These are phyloP conservation scores for Chalciporus piperatus DNA, from an alignment of 768 basidiomycete genomes.

Conservation along the genomic window DNA sequence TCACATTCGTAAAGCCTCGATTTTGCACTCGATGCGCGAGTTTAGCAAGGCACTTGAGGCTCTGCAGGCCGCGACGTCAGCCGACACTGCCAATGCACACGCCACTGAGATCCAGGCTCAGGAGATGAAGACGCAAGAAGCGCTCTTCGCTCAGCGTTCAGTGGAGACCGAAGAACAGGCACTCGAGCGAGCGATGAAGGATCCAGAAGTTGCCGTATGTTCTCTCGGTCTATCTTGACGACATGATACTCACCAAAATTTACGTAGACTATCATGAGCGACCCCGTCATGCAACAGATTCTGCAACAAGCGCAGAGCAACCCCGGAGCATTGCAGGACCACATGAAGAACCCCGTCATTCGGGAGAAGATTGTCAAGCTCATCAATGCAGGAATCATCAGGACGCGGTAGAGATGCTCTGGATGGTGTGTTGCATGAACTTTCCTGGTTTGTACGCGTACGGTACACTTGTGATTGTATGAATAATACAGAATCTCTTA, in stretches of 20 bases:
- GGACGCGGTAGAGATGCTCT: slow-evolving; percentile 56
- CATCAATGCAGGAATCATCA: slow-evolving; percentile 90
- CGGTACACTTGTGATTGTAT: slow-evolving; percentile 22
- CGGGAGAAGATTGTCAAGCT: slow-evolving; percentile 84
- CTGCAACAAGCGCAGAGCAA: slow-evolving; percentile 91
- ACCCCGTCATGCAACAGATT: slow-evolving; percentile 93
- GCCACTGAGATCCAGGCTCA: slow-evolving; percentile 77
- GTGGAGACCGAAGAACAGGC: slow-evolving; percentile 92
- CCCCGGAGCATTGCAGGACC: slow-evolving; percentile 87
- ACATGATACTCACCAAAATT: slow-evolving; percentile 5
- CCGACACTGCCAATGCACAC: slow-evolving; percentile 82
- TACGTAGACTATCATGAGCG: slow-evolving; percentile 73
- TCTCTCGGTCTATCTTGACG: neutral
- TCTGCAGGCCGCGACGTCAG: slow-evolving; percentile 69
- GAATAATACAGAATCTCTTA: slow-evolving; percentile 19
- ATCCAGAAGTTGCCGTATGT: slow-evolving; percentile 91
- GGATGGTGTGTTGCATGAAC: slow-evolving; percentile 9
- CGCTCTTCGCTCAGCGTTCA: slow-evolving; percentile 72
- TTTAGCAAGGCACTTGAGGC: slow-evolving; percentile 84
- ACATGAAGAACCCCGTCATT: slow-evolving; percentile 90
- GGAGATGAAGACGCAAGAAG: slow-evolving; percentile 78
- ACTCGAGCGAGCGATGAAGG: slow-evolving; percentile 90
- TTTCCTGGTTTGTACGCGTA: slow-evolving; percentile 20
- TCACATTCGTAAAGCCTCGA: slow-evolving; percentile 88
- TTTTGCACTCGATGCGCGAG: slow-evolving; percentile 89